Base-by-base conservation (phyloP, 805 yeast species). In the Candida nanaspora region DNA sequence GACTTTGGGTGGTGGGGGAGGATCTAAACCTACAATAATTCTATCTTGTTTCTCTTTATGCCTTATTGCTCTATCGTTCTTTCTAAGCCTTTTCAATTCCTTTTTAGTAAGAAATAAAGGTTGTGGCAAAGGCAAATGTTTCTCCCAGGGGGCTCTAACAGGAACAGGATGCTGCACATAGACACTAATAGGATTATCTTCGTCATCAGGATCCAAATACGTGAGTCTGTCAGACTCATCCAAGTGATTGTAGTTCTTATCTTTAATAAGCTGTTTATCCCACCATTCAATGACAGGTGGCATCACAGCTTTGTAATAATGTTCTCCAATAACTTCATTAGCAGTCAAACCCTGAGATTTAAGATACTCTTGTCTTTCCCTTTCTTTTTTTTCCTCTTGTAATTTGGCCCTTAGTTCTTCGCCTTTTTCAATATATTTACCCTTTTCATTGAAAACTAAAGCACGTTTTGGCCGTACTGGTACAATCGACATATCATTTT, bases 1-100 rank as follows among this genome's bases (percentile, higher is more conserved):
- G 21, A 93, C 83, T 59, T 91, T 93, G 3, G 96, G 95, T 6
- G 82, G 82, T 0, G 96, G 96, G 5, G 95, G 82, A 0, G 95
- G 83, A 36, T 82, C 86, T 16, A 89, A 62, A 0, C 98, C 98
- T 5, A 86, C 64, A 42, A 80, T 74, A 20, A 89, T 80, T 35
- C 83, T 67, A 49, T 86, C 91, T 55, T 86, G 95, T 42, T 74
- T 70, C 35, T 82, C 93, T 50, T 80, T 79, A 45, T 78, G 76
- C 45, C 62, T 68, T 32, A 70, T 69, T 35, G 79, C 74, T 42
- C 97, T 69, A 37, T 76, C 80, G 43, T 82, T 82, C 44, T 81
- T 73, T 34, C 96, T 72, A 31, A 82, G 70, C 42, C 88, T 70
- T 51, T 83, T 84, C 61, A 74, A 61, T 55, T 93, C 98, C 44